A percentile compares a stretch with the other conserved stretches of the same genome.
phyloP scores from a whole-genome alignment of 768 basidiomycete genomes.

The Termitomyces sp. region DNA sequence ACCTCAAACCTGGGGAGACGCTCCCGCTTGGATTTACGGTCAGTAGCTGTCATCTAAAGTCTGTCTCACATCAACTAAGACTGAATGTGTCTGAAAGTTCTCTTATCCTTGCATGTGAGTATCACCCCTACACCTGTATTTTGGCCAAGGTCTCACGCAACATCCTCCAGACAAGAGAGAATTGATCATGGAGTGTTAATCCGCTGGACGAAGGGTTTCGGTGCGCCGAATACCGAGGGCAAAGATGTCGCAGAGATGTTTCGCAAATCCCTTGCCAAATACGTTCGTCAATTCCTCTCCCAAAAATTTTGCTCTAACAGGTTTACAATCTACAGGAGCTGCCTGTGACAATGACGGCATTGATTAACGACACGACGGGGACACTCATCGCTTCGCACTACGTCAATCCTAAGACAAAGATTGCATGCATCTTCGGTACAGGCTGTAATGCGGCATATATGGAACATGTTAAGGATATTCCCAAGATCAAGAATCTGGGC shows the following conservation, averaged over 20 bases:
- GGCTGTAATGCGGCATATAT: constrained; percentile 99
- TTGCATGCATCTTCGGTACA: constrained; percentile 96
- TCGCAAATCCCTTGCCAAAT: constrained; percentile 68
- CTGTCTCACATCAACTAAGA: not conserved
- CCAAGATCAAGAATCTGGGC: constrained; percentile 76
- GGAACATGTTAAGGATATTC: constrained; percentile 81
- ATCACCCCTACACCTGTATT: not conserved
- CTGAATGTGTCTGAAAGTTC: constrained; percentile 76
- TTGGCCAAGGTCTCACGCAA: not conserved
- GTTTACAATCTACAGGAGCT: constrained; percentile 47
- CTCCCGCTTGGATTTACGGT: constrained; percentile 94
- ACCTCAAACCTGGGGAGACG: constrained; percentile 43
- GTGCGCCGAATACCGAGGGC: constrained; percentile 86
- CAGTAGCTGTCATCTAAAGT: constrained; percentile 18
- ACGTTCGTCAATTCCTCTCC: constrained; percentile 41
- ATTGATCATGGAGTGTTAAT: constrained; percentile 95
- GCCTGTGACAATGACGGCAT: constrained; percentile 76
- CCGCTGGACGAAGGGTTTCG: constrained; percentile 99
- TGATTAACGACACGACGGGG: constrained; percentile 98
- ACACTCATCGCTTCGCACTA: constrained; percentile 97
- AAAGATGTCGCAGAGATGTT: constrained; percentile 94
- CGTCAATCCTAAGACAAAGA: constrained; percentile 84
- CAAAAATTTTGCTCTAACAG: not conserved
- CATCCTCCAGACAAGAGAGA: constrained; percentile 62
- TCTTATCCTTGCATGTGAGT: not conserved